Percentiles rank a stretch among this genome's conserved stretches.
Evolutionary conservation across 768 basidiomycete species (phyloP).

Genomic region (Dioszegia aurantiaca): DNA sequence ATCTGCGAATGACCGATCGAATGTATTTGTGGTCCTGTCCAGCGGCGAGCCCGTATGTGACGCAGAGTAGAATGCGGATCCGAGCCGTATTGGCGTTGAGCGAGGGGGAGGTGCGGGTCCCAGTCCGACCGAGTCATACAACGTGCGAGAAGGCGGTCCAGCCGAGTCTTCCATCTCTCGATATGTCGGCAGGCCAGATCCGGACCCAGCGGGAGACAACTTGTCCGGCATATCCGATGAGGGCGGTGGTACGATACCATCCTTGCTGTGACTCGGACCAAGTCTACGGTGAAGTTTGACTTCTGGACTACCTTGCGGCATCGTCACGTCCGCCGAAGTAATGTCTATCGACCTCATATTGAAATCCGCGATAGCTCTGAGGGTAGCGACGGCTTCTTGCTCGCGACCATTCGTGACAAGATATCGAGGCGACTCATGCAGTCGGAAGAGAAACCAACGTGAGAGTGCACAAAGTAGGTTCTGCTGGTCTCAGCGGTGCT

Average conservation of each 20-base stretch:
- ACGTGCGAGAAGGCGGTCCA: constrained; percentile 5
- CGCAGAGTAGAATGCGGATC: constrained; percentile 40
- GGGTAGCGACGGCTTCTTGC: constrained; percentile 75
- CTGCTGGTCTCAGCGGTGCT: constrained; percentile 54
- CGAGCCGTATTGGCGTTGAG: constrained; percentile 27
- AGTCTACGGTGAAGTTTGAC: background rate
- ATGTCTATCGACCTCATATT: constrained; percentile 73
- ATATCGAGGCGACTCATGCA: constrained; percentile 92
- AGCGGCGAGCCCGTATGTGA: constrained; percentile 15
- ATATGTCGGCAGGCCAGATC: background rate
- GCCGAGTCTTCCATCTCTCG: background rate
- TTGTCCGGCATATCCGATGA: constrained; percentile 1
- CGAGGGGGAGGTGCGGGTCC: constrained; percentile 22
- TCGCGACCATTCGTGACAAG: constrained; percentile 84
- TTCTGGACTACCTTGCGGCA: background rate
- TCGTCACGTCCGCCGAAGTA: constrained; percentile 65
- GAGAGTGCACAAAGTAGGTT: constrained; percentile 81
- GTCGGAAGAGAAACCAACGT: constrained; percentile 81
- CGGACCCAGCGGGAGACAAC: background rate
- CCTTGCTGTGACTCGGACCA: constrained; percentile 12
- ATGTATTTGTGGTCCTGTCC: constrained; percentile 22
- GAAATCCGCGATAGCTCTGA: constrained; percentile 79
- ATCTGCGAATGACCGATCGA: constrained; percentile 32
- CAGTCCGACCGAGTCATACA: constrained; percentile 27
- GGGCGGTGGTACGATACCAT: constrained; percentile 24